phyloP scores from a whole-genome alignment of 768 basidiomycete genomes.

The Tricholoma sp. region DNA sequence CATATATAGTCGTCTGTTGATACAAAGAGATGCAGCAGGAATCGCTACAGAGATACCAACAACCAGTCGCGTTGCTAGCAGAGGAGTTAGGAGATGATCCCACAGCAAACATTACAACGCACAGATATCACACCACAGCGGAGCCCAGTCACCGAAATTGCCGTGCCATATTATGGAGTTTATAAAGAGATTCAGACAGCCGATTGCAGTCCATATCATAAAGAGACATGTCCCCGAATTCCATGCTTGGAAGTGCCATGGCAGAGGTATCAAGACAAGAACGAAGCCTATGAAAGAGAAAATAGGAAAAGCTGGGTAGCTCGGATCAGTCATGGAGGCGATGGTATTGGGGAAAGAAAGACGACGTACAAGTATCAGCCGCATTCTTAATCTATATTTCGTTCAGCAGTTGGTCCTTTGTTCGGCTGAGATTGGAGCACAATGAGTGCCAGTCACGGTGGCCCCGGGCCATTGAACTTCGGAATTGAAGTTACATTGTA shows the following conservation, averaged over 20 bases:
- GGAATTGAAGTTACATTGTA: too few species aligned
- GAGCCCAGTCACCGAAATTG: conserved; percentile 47
- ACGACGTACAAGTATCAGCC: too few species aligned
- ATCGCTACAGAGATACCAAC: conserved; percentile 40
- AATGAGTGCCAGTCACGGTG: too few species aligned
- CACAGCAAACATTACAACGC: too few species aligned
- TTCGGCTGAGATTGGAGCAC: too few species aligned
- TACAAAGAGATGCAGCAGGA: conserved; percentile 49
- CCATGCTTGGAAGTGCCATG: conserved; percentile 46
- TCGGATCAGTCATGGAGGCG: conserved; percentile 6
- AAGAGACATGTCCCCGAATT: conserved; percentile 67
- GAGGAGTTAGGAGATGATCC: too few species aligned
- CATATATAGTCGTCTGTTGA: conserved; percentile 55
- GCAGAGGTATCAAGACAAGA: conserved; percentile 33
- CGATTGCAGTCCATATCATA: conserved; percentile 60
- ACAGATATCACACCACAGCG: conserved; percentile 63
- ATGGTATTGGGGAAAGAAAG: too few species aligned
- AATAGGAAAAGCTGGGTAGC: conserved; percentile 8
- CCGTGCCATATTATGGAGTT: conserved; percentile 68
- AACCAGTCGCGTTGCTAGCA: conserved; percentile 43
- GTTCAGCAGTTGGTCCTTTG: too few species aligned
- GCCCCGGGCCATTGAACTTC: too few species aligned
- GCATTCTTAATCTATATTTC: too few species aligned
- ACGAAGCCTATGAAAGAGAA: conserved; percentile 30
- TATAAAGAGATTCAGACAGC: conserved; percentile 53